phyloP scores from a whole-genome alignment of 2,329 filamentous ascomycete genomes.

The Sordariomycetes sp. region DNA sequence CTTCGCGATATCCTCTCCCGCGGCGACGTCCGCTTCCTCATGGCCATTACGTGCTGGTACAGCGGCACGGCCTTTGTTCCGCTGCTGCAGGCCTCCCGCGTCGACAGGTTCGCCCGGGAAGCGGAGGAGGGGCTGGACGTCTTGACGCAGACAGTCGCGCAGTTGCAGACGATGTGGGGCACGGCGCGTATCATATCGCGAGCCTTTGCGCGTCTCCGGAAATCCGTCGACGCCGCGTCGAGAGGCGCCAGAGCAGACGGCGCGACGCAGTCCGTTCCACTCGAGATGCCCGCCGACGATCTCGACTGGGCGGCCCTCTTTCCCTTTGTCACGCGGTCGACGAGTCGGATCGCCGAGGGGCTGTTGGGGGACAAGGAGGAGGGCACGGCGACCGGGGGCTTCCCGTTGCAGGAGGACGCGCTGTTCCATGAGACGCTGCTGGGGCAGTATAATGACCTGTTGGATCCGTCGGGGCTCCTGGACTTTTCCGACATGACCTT shows the following conservation, averaged over 20 bases:
- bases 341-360: slow-evolving; percentile 14
- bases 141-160: slow-evolving; percentile 15
- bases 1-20: slow-evolving; percentile 22
- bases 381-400: slow-evolving; percentile 9
- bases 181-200: slow-evolving; percentile 18
- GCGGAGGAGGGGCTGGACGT: slow-evolving; percentile 19
- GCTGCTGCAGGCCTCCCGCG: slow-evolving; percentile 21
- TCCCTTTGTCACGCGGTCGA: slow-evolving; percentile 18
- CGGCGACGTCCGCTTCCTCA: slow-evolving; percentile 23
- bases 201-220: slow-evolving; percentile 15
- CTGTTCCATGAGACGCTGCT: slow-evolving; percentile 12
- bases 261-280: neutral
- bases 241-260: neutral
- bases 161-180: slow-evolving; percentile 20
- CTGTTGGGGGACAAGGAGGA: slow-evolving; percentile 11
- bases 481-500: slow-evolving; percentile 6
- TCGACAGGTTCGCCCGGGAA: slow-evolving; percentile 15
- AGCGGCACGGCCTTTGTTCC: slow-evolving; percentile 25
- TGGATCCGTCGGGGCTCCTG: slow-evolving; percentile 7
- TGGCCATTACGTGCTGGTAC: slow-evolving; percentile 29
- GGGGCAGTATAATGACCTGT: slow-evolving; percentile 12
- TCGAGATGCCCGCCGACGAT: slow-evolving; percentile 2
- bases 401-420: slow-evolving; percentile 9
- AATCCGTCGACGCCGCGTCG: neutral
- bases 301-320: slow-evolving; percentile 20